Evolutionary conservation across 2,329 filamentous ascomycete species (phyloP), one percentile per base, ranked within the genome.

Genomic region (Hymenoscyphus scutula): DNA sequence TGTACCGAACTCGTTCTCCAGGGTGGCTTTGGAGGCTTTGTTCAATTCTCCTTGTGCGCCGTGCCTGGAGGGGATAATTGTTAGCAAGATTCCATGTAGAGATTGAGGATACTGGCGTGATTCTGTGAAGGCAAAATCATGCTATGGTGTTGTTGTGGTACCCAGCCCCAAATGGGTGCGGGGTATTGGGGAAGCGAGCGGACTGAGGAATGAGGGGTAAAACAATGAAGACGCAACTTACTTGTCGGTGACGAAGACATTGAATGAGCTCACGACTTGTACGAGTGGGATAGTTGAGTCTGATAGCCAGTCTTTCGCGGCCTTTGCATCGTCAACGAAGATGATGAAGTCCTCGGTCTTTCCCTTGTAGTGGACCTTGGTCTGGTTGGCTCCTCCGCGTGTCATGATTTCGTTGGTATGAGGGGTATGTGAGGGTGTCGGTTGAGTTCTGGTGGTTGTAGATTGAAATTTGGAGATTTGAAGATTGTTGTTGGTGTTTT

Each of bases 221-320:
- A 34, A 63, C n/a, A 8, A 23, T 19, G 34, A n/a, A 45, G n/a
- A n/a, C n/a, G 6, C n/a, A 68, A 81, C 90, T 80, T 83, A 97
- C 93, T 89, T 90, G 81, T 96, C 90, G 38, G 92, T 96, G 53
- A 89, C 81, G 73, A 97, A 96, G 73, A 99, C 82, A 83, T 96
- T 91, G 83, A 91, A 98, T 7, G 89, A 84, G 63, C 88, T 91
- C 61, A 98, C 84, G 62, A 99, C 93, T 72, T 97, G 88, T 1
- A 90, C 84, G 56, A 98, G 80, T 41, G 95, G 90, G 32, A 95
- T 80, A 32, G 84, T 88, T 74, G 85, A 87, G 81, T 98, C 94
- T 4, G 75, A 80, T 81, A 88, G 86, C 94, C 94, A 98, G 77
- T 94, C 88, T 77, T 90, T 81, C 72, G 91, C 87, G 56, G 83